Base-by-base conservation (phyloP, 202 grass and related monocot genomes). In the Elaeis oleifera region DNA sequence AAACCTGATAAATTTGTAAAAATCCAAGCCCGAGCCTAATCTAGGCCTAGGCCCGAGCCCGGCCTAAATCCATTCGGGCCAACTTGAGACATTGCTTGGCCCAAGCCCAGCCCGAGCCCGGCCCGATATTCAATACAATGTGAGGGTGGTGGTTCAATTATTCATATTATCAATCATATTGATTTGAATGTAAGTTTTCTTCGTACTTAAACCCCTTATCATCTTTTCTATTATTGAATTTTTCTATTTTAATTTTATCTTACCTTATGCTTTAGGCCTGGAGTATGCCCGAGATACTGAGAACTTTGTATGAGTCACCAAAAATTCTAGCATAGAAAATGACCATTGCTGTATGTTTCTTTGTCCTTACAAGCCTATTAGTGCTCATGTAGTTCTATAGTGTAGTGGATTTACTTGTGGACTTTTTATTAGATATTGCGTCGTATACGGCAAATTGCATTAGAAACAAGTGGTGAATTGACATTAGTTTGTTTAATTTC, bases 111-210 rank as follows among this genome's bases (percentile, higher is more conserved):
- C 20, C 20, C 20, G 20, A 20, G 20, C 20, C 20, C 20, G 20
- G 20, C 20, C 20, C 20, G 20, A 20, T 20, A 20, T 20, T 20
- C 0, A 20, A 20, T 20, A 18, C 92, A 87, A 22, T 97, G 92
- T 7, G 92, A 97, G 49, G 92, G 92, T 63, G 92, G 92, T 48
- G 87, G 88, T 19, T 97, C 92, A 11, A 97, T 97, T 84, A 97
- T 97, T 69, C 80, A 92, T 78, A 97, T 97, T 63, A 88, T 91
- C 3, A 88, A 97, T 84, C 92, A 97, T 81, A 65, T 97, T 65
- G 87, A 97, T 81, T 62, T 97, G 68, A 80, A 89, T 89, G 92
- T 97, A 72, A 88, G 91, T 74, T 67, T 23, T 9, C 7, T 22
- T 23, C 20, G 20, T 61, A 5, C 3, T 52, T 20, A 18, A n/a